Base-by-base conservation (phyloP, 2,329 filamentous ascomycete species). In the Malbranchea cinnamomea region DNA sequence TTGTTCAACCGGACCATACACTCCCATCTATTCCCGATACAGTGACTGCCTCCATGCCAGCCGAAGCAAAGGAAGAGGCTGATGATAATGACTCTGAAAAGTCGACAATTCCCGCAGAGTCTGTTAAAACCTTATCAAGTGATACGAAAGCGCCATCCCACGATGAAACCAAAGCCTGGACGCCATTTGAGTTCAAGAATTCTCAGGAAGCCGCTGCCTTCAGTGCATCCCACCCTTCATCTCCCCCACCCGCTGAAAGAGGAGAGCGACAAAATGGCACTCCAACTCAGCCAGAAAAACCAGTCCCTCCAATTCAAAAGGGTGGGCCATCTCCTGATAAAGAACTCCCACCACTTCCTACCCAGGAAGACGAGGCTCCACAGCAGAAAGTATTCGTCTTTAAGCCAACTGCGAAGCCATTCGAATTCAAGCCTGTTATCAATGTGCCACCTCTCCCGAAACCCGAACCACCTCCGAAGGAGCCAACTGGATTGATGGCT, bases 131-230 rank as follows among this genome's bases (percentile, higher is more conserved):
- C n/a, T n/a, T n/a, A n/a, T n/a, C n/a, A n/a, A n/a, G n/a, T n/a
- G 41, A 45, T 19, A 30, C 32, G 4, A 30, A 37, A 4, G 47
- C 49, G 19, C 44, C 50, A 6, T 41, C 39, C 13, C 44, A 39
- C 14, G 50, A 48, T 28, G 50, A 55, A 37, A 50, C 50, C 20
- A 50, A 60, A 9, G 68, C 63, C 24, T 73, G 67, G 64, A 56
- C 59, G n/a, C 64, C 72, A 0, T 76, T 71, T 35, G 72, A 78
- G 35, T 71, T 74, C 41, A 63, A 67, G 15, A 50, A 60, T 31
- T 48, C 57, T 30, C 50, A 45, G 13, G 53, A 59, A 32, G 53
- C 48, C 8, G 50, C 49, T 16, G 58, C 54, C 35, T 72, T 74
- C 43, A 62, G 65, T 37, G 57, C 63, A 27, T 63, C 68, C 2